These are phyloP conservation scores for Fusarium nelsonii DNA, from an alignment of 2,329 filamentous ascomycete species.

Conservation along the genomic window DNA sequence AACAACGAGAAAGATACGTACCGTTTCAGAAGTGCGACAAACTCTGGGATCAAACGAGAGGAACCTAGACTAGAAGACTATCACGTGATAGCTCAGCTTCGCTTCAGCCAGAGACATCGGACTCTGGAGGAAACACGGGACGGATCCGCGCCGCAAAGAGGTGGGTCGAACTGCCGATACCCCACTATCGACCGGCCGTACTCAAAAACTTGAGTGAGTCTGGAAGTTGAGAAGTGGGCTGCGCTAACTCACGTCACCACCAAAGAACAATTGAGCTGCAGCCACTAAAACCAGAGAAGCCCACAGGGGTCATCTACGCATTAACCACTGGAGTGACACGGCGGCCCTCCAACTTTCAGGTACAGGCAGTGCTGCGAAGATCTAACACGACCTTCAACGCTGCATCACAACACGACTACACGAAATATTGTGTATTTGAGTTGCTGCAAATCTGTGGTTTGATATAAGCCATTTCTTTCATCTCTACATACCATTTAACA, in stretches of 20 bases:
- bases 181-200: conserved; percentile 1
- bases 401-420: conserved; percentile 28
- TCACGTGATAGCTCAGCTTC: conserved; percentile 26
- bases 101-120: conserved; percentile 2
- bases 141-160: conserved; percentile 20
- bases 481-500: background rate
- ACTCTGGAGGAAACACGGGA: conserved; percentile 9
- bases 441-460: conserved; percentile 11
- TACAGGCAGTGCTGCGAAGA: conserved; percentile 10
- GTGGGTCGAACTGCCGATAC: conserved; percentile 14
- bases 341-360: conserved; percentile 37
- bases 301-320: conserved; percentile 23
- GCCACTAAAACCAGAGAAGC: conserved; percentile 28
- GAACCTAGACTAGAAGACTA: conserved; percentile 11
- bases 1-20: conserved; percentile 42
- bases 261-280: conserved; percentile 6
- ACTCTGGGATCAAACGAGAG: conserved; percentile 18
- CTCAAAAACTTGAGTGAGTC: background rate
- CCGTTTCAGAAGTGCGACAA: conserved; percentile 22
- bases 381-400: conserved; percentile 25
- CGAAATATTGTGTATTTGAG: conserved; percentile 6
- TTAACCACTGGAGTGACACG: conserved; percentile 41
- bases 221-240: conserved; percentile 18
- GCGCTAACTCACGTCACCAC: conserved; percentile 37
- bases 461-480: background rate